Evolutionary conservation across 208 protist species (phyloP).

Genomic region (Herpetomonas samuelpessoai): DNA sequence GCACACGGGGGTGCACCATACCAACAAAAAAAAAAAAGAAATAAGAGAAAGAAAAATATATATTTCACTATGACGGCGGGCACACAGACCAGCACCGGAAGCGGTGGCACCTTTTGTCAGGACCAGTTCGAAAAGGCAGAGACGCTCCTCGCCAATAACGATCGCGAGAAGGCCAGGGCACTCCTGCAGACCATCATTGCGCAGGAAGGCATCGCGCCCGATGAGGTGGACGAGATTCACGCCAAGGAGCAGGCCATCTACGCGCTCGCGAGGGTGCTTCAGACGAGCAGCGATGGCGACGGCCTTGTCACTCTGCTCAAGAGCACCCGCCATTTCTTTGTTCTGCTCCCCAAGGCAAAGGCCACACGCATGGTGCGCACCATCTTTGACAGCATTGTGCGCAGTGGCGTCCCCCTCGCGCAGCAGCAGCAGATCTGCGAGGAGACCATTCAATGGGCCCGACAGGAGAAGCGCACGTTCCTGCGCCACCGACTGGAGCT

Average conservation of each 20-base stretch:
- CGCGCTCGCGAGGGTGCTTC: slow-evolving; percentile 64
- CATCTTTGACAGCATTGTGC: slow-evolving; percentile 81
- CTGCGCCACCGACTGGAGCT: slow-evolving; percentile 96
- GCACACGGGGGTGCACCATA: too few relatives aligned
- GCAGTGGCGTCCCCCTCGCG: slow-evolving; percentile 71
- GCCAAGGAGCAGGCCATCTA: slow-evolving; percentile 85
- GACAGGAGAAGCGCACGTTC: slow-evolving; percentile 95
- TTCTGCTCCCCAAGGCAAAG: slow-evolving; percentile 86
- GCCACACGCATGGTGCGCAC: slow-evolving; percentile 91
- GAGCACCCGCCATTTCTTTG: slow-evolving; percentile 70
- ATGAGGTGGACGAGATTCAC: slow-evolving; percentile 63
- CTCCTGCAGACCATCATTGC: neutral
- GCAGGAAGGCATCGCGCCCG: slow-evolving; percentile 19
- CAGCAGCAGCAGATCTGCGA: slow-evolving; percentile 91
- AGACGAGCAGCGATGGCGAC: slow-evolving; percentile 41
- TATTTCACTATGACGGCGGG: too few relatives aligned
- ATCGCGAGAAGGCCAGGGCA: slow-evolving; percentile 4
- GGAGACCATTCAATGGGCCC: slow-evolving; percentile 95
- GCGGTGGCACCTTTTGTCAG: too few relatives aligned
- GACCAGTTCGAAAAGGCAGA: too few relatives aligned
- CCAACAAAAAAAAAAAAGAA: too few relatives aligned
- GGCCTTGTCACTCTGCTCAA: slow-evolving; percentile 63
- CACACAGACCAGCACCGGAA: too few relatives aligned
- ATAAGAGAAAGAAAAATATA: too few relatives aligned
- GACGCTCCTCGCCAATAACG: too few relatives aligned